Evolutionary conservation across 1,139 yeast genomes (phyloP), one percentile per base, ranked within the genome.

Genomic region (Kodamaea arcana): DNA sequence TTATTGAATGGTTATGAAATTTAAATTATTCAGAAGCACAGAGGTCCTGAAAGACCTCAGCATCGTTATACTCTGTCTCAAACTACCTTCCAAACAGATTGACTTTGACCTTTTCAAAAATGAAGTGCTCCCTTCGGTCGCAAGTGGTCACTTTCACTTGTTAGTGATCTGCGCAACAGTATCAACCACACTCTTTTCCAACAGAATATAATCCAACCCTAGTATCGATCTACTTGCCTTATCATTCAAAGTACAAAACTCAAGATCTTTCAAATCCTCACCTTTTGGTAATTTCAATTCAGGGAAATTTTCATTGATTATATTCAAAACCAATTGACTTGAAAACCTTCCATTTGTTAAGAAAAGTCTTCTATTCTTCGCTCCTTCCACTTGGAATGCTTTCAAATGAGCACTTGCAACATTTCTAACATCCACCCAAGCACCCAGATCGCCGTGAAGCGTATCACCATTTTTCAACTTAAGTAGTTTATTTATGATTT

Each of bases 131-230:
- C n/a, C n/a, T n/a, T n/a, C n/a, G n/a, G n/a, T n/a, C n/a, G n/a
- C n/a, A n/a, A n/a, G n/a, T n/a, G n/a, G n/a, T n/a, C n/a, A n/a
- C n/a, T n/a, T n/a, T n/a, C n/a, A n/a, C n/a, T n/a, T n/a, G n/a
- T n/a, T n/a, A n/a, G n/a, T 12, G 30, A 72, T 62, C 45, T 74
- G 80, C 18, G 46, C 38, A 18, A 70, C 65, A 1, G 77, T 56
- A 47, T 73, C 79, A 34, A 47, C 45, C n/a, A 72, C 57, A 5
- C 69, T 51, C 18, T 58, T 43, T 30, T 65, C 65, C 37, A 73
- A 51, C 17, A 57, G 48, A 31, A 54, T 59, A 47, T 63, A 69
- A 13, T 60, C 49, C 30, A 64, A 54, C 6, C 65, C 70, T 34
- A 71, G 53, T 4, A 71, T 32, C 29, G 51, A 41, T 27, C 54